Conservation (phyloP, 2,329 filamentous ascomycete species). For the Penicillium griseofulvum region DNA sequence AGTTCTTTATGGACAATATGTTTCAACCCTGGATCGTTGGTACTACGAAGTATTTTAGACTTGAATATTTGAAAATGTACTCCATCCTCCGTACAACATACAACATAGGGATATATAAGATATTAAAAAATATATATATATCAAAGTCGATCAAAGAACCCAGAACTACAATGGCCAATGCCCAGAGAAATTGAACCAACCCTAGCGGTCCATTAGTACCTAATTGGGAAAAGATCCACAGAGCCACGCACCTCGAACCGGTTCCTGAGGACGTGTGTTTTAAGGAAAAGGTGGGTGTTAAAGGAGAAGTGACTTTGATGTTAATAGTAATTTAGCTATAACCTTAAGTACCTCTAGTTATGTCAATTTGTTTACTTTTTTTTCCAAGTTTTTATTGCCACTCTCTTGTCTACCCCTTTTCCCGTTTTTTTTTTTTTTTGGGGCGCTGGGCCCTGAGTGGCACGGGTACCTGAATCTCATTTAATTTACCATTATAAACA, state of each 20-base stretch:
- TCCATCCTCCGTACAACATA: too few relatives aligned
- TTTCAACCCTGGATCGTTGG: too few relatives aligned
- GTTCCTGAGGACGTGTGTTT: slow-evolving; percentile 1
- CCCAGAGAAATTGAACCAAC: slow-evolving; percentile 2
- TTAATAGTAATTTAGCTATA: background rate
- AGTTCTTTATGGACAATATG: too few relatives aligned
- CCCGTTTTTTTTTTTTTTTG: background rate
- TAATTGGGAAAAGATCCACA: slow-evolving; percentile 5
- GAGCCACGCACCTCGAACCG: background rate
- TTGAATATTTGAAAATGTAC: too few relatives aligned
- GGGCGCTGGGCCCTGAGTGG: slow-evolving; percentile 6
- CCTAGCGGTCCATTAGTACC: background rate
- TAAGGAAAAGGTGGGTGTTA: background rate
- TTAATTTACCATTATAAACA: slow-evolving; percentile 15
- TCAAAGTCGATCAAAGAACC: background rate
- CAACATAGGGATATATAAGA: too few relatives aligned
- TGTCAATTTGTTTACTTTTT: background rate
- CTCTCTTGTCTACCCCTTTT: slow-evolving; percentile 4
- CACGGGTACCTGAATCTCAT: slow-evolving; percentile 24
- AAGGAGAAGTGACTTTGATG: background rate
- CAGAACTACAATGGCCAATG: slow-evolving; percentile 2
- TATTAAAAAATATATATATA: too few relatives aligned
- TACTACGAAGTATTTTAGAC: too few relatives aligned
- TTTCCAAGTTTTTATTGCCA: background rate
- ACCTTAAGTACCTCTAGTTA: background rate